These are phyloP conservation scores for Linderina pennispora DNA, from an alignment of 192 early-diverging fungal species.

Conservation along the genomic window DNA sequence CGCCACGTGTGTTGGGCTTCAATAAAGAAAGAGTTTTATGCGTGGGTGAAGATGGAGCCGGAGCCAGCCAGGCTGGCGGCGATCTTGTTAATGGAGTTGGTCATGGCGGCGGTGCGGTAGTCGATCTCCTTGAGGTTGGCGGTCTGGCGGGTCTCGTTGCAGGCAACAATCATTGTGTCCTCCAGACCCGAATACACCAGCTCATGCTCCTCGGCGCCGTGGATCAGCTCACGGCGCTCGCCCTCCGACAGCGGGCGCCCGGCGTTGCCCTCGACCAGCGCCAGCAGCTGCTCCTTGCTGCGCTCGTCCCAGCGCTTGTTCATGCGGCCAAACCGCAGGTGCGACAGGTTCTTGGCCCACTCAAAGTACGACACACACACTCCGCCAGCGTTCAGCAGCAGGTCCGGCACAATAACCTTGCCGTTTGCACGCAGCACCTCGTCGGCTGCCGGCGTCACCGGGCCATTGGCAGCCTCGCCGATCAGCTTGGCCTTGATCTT, in stretches of 20 bases:
- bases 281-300: slow-evolving; percentile 62
- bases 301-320: slow-evolving; percentile 78
- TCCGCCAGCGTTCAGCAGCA: slow-evolving; percentile 75
- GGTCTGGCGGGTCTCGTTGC: slow-evolving; percentile 65
- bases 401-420: slow-evolving; percentile 64
- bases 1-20: slow-evolving; percentile 23
- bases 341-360: slow-evolving; percentile 82
- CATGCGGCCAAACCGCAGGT: slow-evolving; percentile 82
- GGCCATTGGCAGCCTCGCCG: slow-evolving; percentile 79
- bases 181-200: slow-evolving; percentile 81
- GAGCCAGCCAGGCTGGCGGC: slow-evolving; percentile 65
- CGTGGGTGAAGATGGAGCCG: slow-evolving; percentile 67
- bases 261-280: slow-evolving; percentile 67
- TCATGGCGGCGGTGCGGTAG: slow-evolving; percentile 69
- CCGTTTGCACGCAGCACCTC: slow-evolving; percentile 57
- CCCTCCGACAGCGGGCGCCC: slow-evolving; percentile 64
- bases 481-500: slow-evolving; percentile 73
- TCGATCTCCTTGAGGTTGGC: slow-evolving; percentile 61
- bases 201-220: slow-evolving; percentile 80
- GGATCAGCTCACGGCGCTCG: slow-evolving; percentile 69
- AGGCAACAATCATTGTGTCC: slow-evolving; percentile 81
- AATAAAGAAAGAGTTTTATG: slow-evolving; percentile 12
- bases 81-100: slow-evolving; percentile 81
- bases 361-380: slow-evolving; percentile 79
- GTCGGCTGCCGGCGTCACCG: slow-evolving; percentile 68